Percentiles rank a stretch among this genome's conserved stretches.
Evolutionary conservation across 2,329 filamentous ascomycete genomes (phyloP).

Genomic region (Paecilomyces fulvus): DNA sequence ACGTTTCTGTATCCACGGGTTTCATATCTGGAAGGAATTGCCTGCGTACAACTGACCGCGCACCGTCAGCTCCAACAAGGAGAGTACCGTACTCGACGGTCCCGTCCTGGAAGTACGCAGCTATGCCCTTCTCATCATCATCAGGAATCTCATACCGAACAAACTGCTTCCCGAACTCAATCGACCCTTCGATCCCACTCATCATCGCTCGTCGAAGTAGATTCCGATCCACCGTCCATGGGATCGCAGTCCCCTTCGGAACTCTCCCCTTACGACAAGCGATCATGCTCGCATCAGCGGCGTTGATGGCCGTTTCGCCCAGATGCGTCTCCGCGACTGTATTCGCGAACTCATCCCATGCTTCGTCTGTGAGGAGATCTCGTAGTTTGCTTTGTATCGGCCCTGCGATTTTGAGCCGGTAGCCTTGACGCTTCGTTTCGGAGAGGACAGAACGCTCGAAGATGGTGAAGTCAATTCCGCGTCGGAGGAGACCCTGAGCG

Average conservation of each 20-base stretch:
- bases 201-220: not conserved
- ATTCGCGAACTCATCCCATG: not conserved
- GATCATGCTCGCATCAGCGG: not conserved
- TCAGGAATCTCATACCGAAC: not conserved
- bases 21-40: conserved; percentile 23
- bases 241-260: not conserved
- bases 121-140: not conserved
- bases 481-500: conserved; percentile 19
- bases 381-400: not conserved
- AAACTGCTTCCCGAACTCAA: not conserved
- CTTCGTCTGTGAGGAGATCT: not conserved
- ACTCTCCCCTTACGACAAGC: not conserved
- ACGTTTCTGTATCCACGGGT: conserved; percentile 24
- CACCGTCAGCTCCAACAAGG: not conserved
- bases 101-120: not conserved
- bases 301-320: not conserved
- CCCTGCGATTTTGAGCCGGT: not conserved
- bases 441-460: conserved; percentile 22
- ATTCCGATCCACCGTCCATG: not conserved
- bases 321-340: not conserved
- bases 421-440: not conserved
- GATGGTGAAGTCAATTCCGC: conserved; percentile 16
- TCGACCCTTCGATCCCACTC: not conserved
- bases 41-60: conserved; percentile 12
- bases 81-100: not conserved